phyloP scores from a whole-genome alignment of 176 grass and related monocot genomes.

The Melocanna baccifera region DNA sequence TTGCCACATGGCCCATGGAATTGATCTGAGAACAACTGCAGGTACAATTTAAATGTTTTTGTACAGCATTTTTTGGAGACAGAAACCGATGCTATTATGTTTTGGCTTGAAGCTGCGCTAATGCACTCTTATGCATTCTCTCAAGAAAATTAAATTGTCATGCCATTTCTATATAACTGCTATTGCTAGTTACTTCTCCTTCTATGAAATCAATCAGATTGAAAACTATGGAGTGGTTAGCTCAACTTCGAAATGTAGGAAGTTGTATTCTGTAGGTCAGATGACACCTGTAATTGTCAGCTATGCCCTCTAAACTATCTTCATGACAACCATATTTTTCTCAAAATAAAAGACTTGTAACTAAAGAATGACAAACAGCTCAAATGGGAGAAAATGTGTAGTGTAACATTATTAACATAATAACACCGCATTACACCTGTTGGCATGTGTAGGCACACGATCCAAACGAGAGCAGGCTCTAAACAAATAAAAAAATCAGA shows the following conservation, averaged over 20 bases:
- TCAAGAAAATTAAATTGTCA: not conserved
- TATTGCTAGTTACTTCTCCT: conserved; percentile 12
- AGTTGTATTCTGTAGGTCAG: not conserved
- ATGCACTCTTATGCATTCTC: conserved; percentile 5
- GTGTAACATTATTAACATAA: conserved; percentile 39
- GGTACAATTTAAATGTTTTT: conserved; percentile 31
- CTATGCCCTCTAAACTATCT: not conserved
- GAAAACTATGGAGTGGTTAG: not conserved
- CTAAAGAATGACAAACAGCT: conserved; percentile 21
- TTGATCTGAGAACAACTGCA: conserved; percentile 23
- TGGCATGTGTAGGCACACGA: conserved; percentile 24
- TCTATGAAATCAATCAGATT: not conserved
- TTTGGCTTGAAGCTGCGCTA: not conserved
- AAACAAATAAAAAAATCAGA: conserved; percentile 25
- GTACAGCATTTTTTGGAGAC: not conserved
- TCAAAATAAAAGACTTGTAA: not conserved
- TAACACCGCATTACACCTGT: conserved; percentile 32
- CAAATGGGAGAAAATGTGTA: conserved; percentile 1
- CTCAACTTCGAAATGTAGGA: not conserved
- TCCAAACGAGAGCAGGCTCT: conserved; percentile 36
- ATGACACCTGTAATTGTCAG: not conserved
- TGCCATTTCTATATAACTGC: not conserved
- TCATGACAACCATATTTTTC: not conserved
- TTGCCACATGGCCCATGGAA: not conserved
- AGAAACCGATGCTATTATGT: not conserved